Evolutionary conservation across 306 rosid species (phyloP).

Genomic region (Medicago lupulina): DNA sequence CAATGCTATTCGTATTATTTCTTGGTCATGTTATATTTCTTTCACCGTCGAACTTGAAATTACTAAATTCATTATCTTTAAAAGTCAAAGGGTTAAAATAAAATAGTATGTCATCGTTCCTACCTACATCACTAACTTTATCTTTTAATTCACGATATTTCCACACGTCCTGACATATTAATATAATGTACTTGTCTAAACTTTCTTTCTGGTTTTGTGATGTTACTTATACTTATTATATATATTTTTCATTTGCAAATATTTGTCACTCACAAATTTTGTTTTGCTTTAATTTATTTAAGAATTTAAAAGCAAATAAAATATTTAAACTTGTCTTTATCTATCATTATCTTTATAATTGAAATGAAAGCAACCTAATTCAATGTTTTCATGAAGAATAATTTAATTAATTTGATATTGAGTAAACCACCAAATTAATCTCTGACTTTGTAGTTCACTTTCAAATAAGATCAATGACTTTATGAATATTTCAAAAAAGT

Average conservation of each 20-base stretch:
- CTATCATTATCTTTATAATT: not conserved
- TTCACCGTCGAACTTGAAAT: too few species aligned
- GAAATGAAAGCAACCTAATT: not conserved
- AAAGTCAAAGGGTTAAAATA: not conserved
- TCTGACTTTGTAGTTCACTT: too few species aligned
- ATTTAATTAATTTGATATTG: not conserved
- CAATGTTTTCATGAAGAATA: not conserved
- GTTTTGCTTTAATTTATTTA: not conserved
- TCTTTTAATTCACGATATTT: constrained; percentile 2
- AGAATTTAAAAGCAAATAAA: not conserved
- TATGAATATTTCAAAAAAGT: too few species aligned
- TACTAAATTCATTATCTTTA: too few species aligned
- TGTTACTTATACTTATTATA: too few species aligned
- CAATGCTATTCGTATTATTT: too few species aligned
- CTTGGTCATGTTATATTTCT: too few species aligned
- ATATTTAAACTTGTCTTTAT: not conserved
- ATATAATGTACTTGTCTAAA: not conserved
- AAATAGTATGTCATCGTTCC: not conserved
- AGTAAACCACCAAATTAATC: too few species aligned
- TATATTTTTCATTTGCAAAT: not conserved
- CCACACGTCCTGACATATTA: not conserved
- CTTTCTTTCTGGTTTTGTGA: not conserved
- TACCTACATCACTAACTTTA: not conserved
- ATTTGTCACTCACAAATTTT: not conserved
- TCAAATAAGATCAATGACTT: too few species aligned